Evolutionary conservation across 2,329 filamentous ascomycete genomes (phyloP).

Genomic region (Fusarium sublunatum): DNA sequence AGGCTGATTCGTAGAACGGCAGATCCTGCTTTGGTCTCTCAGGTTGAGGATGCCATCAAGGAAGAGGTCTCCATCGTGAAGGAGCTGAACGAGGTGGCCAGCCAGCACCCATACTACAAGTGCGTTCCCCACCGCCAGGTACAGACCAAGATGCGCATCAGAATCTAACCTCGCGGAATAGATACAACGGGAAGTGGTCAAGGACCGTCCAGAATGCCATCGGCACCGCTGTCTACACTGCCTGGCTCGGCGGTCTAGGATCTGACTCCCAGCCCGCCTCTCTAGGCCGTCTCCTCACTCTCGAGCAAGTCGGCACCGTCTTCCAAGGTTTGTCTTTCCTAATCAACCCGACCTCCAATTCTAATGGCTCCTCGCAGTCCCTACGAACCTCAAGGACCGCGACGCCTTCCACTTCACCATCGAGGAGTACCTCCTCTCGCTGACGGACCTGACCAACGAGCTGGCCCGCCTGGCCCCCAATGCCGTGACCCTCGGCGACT

Average conservation of each 20-base stretch:
- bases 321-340: conserved; percentile 70
- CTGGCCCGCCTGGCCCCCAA: conserved; percentile 92
- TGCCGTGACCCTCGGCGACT: conserved; percentile 88
- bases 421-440: conserved; percentile 92
- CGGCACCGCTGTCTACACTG: conserved; percentile 66
- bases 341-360: neutral
- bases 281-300: conserved; percentile 78
- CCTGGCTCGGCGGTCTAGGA: conserved; percentile 82
- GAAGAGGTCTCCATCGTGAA: conserved; percentile 77
- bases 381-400: conserved; percentile 87
- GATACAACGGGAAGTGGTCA: conserved; percentile 87
- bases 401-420: conserved; percentile 96
- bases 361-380: conserved; percentile 67
- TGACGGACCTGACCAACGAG: conserved; percentile 90
- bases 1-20: neutral
- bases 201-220: conserved; percentile 84
- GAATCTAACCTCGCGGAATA: conserved; percentile 45
- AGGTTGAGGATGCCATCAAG: conserved; percentile 77
- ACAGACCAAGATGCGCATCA: neutral
- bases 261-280: conserved; percentile 64
- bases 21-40: conserved; percentile 74
- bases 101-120: conserved; percentile 96
- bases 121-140: conserved; percentile 53
- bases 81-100: conserved; percentile 78
- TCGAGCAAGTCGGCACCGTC: conserved; percentile 85